These are phyloP conservation scores for Colletotrichum agaves DNA, from an alignment of 2,329 filamentous ascomycete species.

Conservation along the genomic window DNA sequence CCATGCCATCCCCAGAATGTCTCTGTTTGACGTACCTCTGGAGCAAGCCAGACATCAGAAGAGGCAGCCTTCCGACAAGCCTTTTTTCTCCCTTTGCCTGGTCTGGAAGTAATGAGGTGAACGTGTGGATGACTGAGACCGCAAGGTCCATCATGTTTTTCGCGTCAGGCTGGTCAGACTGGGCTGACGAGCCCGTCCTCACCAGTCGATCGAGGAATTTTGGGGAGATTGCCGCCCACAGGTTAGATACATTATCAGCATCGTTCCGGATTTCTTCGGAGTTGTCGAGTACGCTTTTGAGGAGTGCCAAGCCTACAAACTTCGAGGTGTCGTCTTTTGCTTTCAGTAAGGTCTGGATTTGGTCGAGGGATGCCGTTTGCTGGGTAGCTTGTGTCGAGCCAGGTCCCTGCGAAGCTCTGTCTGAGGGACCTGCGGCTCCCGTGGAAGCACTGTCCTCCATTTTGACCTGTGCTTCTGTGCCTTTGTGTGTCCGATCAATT, in stretches of 20 bases:
- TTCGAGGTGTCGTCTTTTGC: conserved; percentile 74
- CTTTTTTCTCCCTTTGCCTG: conserved; percentile 55
- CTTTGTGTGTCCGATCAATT: too few relatives aligned
- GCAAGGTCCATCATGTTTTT: conserved; percentile 72
- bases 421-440: not conserved
- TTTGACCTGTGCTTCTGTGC: too few relatives aligned
- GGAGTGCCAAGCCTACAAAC: conserved; percentile 74
- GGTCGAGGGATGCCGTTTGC: conserved; percentile 50
- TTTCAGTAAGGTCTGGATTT: conserved; percentile 65
- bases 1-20: not conserved
- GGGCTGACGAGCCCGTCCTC: conserved; percentile 57
- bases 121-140: conserved; percentile 71
- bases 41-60: conserved; percentile 63
- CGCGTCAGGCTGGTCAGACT: conserved; percentile 55
- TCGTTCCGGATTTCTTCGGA: conserved; percentile 62
- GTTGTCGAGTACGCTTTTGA: conserved; percentile 74
- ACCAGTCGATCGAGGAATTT: conserved; percentile 74
- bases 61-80: conserved; percentile 63
- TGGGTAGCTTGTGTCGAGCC: conserved; percentile 21
- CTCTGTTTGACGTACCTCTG: conserved; percentile 55
- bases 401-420: not conserved
- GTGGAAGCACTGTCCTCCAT: conserved; percentile 19
- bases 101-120: conserved; percentile 66
- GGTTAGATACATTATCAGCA: conserved; percentile 53
- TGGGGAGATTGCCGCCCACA: conserved; percentile 70